Base-by-base conservation (phyloP, 2,329 filamentous ascomycete genomes). In the Cordyceps fumosorosea region DNA sequence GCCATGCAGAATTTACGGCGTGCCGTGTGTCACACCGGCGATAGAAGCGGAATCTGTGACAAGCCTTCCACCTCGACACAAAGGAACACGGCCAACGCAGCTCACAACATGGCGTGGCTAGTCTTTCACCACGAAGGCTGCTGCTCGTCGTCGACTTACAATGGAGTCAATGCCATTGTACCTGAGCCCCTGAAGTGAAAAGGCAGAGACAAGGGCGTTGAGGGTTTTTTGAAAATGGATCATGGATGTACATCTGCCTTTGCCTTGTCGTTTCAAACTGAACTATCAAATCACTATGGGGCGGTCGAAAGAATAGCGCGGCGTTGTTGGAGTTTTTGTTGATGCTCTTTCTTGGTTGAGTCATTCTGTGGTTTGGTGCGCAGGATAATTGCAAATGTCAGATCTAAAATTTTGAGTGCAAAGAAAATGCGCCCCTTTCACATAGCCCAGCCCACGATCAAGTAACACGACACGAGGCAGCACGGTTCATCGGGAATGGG, bases 351-450 rank as follows among this genome's bases (percentile, higher is more conserved):
- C 7, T 44, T 44, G 3, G 44, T 52, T 34, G 2, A 3, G 22
- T 22, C 11, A 55, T 52, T 11, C 50, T 3, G 29, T 52, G 18
- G 50, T 29, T 14, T 29, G 22, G 14, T 29, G 22, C 22, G 22
- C 7, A 22, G 29, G 45, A 26, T 4, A 8, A 56, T n/a, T 2
- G 29, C 20, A n/a, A 44, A 50, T 5, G 20, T n/a, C 44, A 48
- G 32, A 58, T 50, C 32, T 58, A 50, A 14, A 58, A 57, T 57
- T 37, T 57, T 57, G 42, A 48, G 48, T 57, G 42, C 42, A 18
- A 56, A 16, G 11, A 45, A 26, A n/a, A n/a, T 5, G 16, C 8
- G 16, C 1, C 16, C 6, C 40, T 44, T 3, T 16, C 34, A 37
- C 12, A 29, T 29, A 7, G 29, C 29, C 29, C 29, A 29, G 8